Conservation (phyloP, 2,329 filamentous ascomycete species). For the Colletotrichum incanum region DNA sequence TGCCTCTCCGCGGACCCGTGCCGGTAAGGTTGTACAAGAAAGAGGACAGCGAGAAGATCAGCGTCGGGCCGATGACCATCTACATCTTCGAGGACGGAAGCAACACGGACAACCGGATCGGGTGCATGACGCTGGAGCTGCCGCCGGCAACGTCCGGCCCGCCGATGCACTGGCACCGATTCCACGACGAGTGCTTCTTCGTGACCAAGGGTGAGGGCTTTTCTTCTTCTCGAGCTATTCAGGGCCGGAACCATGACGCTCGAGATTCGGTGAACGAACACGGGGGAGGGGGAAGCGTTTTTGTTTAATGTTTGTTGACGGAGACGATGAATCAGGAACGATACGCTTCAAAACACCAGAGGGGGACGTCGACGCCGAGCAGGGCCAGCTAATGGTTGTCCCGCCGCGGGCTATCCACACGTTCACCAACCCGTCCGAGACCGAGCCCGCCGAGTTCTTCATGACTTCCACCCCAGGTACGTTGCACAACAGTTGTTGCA, state of each 20-base stretch:
- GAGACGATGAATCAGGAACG: constrained; percentile 44
- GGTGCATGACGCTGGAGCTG: constrained; percentile 51
- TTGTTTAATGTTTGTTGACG: neutral
- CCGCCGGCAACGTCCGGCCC: constrained; percentile 52
- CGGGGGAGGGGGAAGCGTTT: too few relatives aligned
- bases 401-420: constrained; percentile 55
- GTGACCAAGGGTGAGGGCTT: constrained; percentile 51
- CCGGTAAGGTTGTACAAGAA: constrained; percentile 50
- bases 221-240: neutral
- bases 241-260: too few relatives aligned
- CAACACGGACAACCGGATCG: constrained; percentile 53
- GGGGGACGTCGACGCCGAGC: constrained; percentile 49
- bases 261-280: neutral
- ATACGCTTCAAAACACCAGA: constrained; percentile 53
- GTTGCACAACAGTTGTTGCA: constrained; percentile 1
- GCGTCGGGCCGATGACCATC: constrained; percentile 53
- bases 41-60: constrained; percentile 50
- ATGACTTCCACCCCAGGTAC: constrained; percentile 56
- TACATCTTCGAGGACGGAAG: constrained; percentile 55
- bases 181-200: constrained; percentile 56
- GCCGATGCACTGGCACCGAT: constrained; percentile 57
- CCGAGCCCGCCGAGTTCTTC: constrained; percentile 53
- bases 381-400: constrained; percentile 54
- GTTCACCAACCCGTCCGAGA: constrained; percentile 53
- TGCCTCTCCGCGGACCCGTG: constrained; percentile 53